phyloP scores from a whole-genome alignment of 2,329 filamentous ascomycete species.

The Penicillium thymicola region DNA sequence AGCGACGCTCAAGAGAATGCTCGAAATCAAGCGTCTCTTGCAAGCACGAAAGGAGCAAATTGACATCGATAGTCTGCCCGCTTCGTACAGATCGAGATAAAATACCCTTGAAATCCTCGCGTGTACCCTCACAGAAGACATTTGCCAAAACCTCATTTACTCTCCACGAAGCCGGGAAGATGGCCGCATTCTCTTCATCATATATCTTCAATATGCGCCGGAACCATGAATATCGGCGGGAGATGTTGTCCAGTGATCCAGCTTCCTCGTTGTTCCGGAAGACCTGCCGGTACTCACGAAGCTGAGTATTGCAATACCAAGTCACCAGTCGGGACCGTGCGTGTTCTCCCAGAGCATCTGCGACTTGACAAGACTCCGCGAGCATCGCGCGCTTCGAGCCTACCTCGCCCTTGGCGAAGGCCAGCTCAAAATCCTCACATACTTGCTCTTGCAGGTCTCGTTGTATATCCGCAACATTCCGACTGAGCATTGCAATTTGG shows the following conservation, averaged over 20 bases:
- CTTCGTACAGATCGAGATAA: conserved; percentile 81
- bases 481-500: conserved; percentile 89
- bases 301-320: conserved; percentile 97
- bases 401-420: conserved; percentile 86
- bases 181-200: conserved; percentile 82
- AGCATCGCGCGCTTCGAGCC: conserved; percentile 66
- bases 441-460: conserved; percentile 91
- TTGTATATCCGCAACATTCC: conserved; percentile 91
- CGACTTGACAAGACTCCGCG: conserved; percentile 83
- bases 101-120: conserved; percentile 93
- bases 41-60: conserved; percentile 79
- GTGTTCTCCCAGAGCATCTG: conserved; percentile 89
- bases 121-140: conserved; percentile 90
- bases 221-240: conserved; percentile 92
- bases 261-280: conserved; percentile 97
- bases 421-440: conserved; percentile 97
- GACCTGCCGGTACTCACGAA: conserved; percentile 91
- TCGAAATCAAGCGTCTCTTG: conserved; percentile 98
- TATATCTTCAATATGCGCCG: conserved; percentile 92
- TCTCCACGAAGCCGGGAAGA: conserved; percentile 85
- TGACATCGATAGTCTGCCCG: conserved; percentile 81
- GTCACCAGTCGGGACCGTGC: conserved; percentile 78
- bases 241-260: conserved; percentile 93
- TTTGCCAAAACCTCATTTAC: conserved; percentile 88
- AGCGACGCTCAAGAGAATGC: conserved; percentile 80